Evolutionary conservation across 331 rosid genomes (phyloP), one percentile per base, ranked within the genome.

Genomic region (Malus hybrid): DNA sequence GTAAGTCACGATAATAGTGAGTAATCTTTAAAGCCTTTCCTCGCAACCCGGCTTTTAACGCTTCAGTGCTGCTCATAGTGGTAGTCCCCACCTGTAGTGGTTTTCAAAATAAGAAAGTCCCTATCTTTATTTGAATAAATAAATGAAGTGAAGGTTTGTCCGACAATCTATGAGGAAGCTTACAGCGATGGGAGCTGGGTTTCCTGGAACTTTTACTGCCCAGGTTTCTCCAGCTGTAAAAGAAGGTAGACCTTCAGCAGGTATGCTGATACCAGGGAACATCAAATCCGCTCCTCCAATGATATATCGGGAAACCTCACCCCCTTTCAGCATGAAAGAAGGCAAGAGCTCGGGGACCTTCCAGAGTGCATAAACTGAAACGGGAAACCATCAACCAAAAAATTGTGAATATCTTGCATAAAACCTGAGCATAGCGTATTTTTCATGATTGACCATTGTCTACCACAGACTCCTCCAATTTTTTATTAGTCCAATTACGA

Each of bases 261-360:
- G 97, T 31, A 91, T 82, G 36, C 71, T 81, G 82, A 94, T 94
- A 70, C 98, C 98, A 0, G 98, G 98, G 83, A 94, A 94, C 98
- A 94, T 94, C 86, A 94, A 85, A 79, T 94, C 98, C 5, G 98
- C 98, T 62, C 98, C 98, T 39, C 97, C 96, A 15, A 94, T 88
- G 74, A 93, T 74, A 76, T 67, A 93, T 34, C 86, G 90, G 31
- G 97, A 93, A 61, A 91, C 98, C 87, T 87, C 97, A 22, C 98
- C 97, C 36, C 92, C 96, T 82, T 94, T 94, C 65, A 93, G 83
- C 76, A 80, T 52, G 85, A 93, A 93, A 82, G 87, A 83, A 68
- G 98, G 98, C 82, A 94, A 78, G 28, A 94, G 79, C 63, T 90
- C 90, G 13, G 98, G 97, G 63, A 85, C 95, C 81, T 76, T 88